These are phyloP conservation scores for Phytophthora podocarpi DNA, from an alignment of 352 stramenopile genomes.

Conservation along the genomic window DNA sequence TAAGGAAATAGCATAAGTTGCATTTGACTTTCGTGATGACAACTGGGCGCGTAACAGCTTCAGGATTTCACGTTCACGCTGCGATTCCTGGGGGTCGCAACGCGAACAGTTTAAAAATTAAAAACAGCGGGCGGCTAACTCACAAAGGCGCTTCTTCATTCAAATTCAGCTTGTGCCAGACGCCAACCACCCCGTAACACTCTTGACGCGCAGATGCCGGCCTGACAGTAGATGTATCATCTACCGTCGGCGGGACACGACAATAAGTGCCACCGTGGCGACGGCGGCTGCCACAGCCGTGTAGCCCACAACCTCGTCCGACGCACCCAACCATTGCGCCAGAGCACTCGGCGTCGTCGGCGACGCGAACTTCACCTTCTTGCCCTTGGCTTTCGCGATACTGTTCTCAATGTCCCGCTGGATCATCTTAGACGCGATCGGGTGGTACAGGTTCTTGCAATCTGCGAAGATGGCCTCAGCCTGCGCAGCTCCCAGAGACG, in stretches of 20 bases:
- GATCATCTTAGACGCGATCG: slow-evolving; percentile 77
- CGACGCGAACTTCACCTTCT: slow-evolving; percentile 39
- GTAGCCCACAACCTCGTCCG: slow-evolving; percentile 29
- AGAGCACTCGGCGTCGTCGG: slow-evolving; percentile 32
- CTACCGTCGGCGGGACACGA: slow-evolving; percentile 30
- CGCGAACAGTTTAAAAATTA: no score
- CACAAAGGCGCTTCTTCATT: slow-evolving; percentile 1
- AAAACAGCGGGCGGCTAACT: no score
- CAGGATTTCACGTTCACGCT: no score
- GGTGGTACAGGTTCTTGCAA: slow-evolving; percentile 70
- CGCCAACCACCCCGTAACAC: neutral
- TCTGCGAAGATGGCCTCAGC: slow-evolving; percentile 43
- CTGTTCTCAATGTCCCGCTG: slow-evolving; percentile 57
- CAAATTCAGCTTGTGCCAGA: neutral
- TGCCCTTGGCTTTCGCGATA: slow-evolving; percentile 37
- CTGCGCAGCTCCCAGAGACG: slow-evolving; percentile 34
- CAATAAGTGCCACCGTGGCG: slow-evolving; percentile 23
- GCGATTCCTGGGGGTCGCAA: no score
- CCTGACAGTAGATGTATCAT: neutral
- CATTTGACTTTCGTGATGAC: no score
- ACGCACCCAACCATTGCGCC: slow-evolving; percentile 38
- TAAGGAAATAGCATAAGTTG: no score
- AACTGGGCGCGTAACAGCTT: no score
- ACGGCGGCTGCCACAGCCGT: slow-evolving; percentile 18
- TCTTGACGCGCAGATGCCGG: neutral